These are phyloP conservation scores for Pinus taeda DNA, from an alignment of 75 land plant species.

Conservation along the genomic window DNA sequence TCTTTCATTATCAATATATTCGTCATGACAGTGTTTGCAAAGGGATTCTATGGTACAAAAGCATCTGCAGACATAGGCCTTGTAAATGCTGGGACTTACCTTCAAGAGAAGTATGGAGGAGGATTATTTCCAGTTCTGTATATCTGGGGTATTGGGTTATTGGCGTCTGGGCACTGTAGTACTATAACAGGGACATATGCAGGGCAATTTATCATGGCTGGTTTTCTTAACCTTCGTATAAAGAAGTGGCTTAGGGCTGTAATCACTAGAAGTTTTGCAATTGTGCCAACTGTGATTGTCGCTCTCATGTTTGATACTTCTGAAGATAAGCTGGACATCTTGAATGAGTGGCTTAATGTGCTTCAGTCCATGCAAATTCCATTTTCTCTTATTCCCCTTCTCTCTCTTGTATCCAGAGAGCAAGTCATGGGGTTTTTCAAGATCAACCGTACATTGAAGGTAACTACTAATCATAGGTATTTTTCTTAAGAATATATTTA, in stretches of 20 bases:
- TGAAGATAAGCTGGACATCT: conserved; percentile 24
- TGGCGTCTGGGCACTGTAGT: conserved; percentile 59
- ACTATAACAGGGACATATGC: conserved; percentile 56
- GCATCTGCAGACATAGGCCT: conserved; percentile 28
- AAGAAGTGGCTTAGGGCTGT: conserved; percentile 49
- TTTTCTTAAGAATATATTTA: neutral
- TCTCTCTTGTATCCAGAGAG: conserved; percentile 37
- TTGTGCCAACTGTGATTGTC: conserved; percentile 49
- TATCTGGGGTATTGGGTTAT: conserved; percentile 51
- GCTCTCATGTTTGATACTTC: conserved; percentile 43
- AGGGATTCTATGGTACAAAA: conserved; percentile 40
- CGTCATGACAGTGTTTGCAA: conserved; percentile 50
- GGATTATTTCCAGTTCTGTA: conserved; percentile 35
- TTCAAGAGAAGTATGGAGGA: conserved; percentile 30
- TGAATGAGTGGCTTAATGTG: conserved; percentile 59
- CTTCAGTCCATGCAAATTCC: conserved; percentile 49
- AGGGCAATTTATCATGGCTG: conserved; percentile 29
- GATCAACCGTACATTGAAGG: conserved; percentile 21
- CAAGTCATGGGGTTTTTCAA: conserved; percentile 45
- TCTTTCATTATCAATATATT: conserved; percentile 49
- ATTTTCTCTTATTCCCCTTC: conserved; percentile 47
- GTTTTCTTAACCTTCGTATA: conserved; percentile 46
- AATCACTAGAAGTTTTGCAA: conserved; percentile 46
- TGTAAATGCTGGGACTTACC: conserved; percentile 19
- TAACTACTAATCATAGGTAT: conserved; percentile 10